A percentile compares a stretch with the other conserved stretches of the same genome.
phyloP scores from a whole-genome alignment of 2,329 filamentous ascomycete genomes.

The Diaporthe longicolla region DNA sequence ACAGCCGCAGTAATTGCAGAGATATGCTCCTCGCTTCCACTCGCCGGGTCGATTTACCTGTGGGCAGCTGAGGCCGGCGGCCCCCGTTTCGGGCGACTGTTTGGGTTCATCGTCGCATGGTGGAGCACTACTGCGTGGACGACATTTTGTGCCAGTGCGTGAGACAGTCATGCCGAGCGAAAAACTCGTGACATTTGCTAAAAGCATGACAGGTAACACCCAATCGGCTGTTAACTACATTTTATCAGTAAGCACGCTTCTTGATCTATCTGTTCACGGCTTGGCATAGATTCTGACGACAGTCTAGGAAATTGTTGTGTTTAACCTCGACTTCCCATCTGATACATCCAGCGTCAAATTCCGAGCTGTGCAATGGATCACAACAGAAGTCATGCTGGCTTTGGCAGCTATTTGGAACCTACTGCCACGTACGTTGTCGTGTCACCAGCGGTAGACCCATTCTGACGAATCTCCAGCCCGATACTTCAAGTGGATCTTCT shows the following conservation, averaged over 20 bases:
- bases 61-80: conserved; percentile 74
- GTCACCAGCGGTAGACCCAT: fast-evolving
- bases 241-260: conserved; percentile 58
- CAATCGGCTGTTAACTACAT: conserved; percentile 66
- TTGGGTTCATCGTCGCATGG: conserved; percentile 75
- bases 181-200: no score
- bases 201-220: conserved; percentile 57
- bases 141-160: conserved; percentile 66
- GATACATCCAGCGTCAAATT: conserved; percentile 68
- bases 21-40: conserved; percentile 71
- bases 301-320: conserved; percentile 68
- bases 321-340: conserved; percentile 67
- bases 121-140: conserved; percentile 76
- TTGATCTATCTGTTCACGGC: not conserved
- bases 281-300: not conserved
- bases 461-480: conserved; percentile 50
- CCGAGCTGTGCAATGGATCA: conserved; percentile 73
- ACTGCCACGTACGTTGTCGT: conserved; percentile 58
- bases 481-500: conserved; percentile 65
- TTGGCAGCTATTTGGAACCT: conserved; percentile 65
- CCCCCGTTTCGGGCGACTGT: conserved; percentile 66
- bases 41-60: conserved; percentile 72
- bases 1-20: conserved; percentile 73
- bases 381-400: conserved; percentile 65
- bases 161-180: no score